These are phyloP conservation scores for Cerrena zonata DNA, from an alignment of 1,284 basidiomycete species.

Conservation along the genomic window DNA sequence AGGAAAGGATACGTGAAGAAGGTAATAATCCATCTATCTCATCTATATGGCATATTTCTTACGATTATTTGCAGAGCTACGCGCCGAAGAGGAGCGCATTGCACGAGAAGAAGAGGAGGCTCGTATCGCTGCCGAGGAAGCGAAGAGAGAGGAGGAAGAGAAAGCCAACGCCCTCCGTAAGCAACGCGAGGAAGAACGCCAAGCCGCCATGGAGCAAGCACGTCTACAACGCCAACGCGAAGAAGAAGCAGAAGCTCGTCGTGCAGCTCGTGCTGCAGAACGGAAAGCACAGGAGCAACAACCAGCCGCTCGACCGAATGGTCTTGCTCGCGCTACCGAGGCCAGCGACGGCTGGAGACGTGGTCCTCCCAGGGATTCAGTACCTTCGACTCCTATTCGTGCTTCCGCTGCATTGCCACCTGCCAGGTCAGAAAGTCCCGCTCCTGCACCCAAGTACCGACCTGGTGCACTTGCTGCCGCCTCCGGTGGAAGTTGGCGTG, in stretches of 20 bases:
- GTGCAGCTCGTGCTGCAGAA: slow-evolving; percentile 24
- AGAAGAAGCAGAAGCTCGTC: slow-evolving; percentile 69
- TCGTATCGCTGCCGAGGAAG: slow-evolving; percentile 45
- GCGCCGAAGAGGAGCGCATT: slow-evolving; percentile 48
- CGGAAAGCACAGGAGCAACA: slow-evolving; percentile 16
- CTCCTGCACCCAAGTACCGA: slow-evolving; percentile 37
- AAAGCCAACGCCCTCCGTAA: slow-evolving; percentile 47
- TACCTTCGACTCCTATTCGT: slow-evolving; percentile 18
- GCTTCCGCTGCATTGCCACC: slow-evolving; percentile 32
- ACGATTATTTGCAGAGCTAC: slow-evolving; percentile 35
- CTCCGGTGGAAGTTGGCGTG: slow-evolving; percentile 49
- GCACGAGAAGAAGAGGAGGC: slow-evolving; percentile 49
- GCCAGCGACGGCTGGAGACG: slow-evolving; percentile 35
- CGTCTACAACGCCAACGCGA: slow-evolving; percentile 67
- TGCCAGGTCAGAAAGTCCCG: slow-evolving; percentile 43
- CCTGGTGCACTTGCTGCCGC: slow-evolving; percentile 36
- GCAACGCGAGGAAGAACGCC: slow-evolving; percentile 64
- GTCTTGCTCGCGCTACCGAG: slow-evolving; percentile 15
- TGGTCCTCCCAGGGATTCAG: slow-evolving; percentile 4
- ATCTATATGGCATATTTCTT: slow-evolving; percentile 3
- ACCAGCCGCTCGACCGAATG: slow-evolving; percentile 20
- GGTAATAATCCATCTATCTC: slow-evolving; percentile 34
- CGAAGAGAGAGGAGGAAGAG: slow-evolving; percentile 59
- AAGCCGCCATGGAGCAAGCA: slow-evolving; percentile 51
- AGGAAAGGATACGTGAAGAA: slow-evolving; percentile 40